Evolutionary conservation across 305 asterid genomes (phyloP).

Genomic region (Plantago coronopus): DNA sequence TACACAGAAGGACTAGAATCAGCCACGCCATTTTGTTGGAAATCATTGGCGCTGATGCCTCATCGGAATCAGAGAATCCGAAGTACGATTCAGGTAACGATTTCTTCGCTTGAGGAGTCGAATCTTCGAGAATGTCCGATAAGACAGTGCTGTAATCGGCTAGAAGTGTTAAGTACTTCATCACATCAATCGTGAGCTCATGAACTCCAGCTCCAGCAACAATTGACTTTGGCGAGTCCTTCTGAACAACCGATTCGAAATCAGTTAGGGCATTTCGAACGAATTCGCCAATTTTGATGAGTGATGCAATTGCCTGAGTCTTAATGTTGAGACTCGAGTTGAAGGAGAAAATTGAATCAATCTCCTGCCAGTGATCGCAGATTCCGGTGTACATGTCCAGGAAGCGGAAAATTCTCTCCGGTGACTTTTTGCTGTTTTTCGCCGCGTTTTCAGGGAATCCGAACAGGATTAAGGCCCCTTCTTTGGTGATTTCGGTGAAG

Average conservation of each 20-base stretch:
- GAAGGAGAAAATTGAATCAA: conserved; percentile 58
- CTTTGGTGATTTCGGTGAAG: conserved; percentile 54
- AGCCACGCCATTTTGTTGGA: conserved; percentile 62
- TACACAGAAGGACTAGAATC: conserved; percentile 55
- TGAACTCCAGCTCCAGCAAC: conserved; percentile 70
- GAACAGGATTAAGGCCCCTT: conserved; percentile 60
- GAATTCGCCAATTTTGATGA: conserved; percentile 46
- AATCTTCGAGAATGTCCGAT: conserved; percentile 43
- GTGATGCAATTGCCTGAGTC: conserved; percentile 53
- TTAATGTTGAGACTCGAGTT: conserved; percentile 39
- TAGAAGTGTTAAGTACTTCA: conserved; percentile 53
- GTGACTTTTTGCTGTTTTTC: conserved; percentile 43
- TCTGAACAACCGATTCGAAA: conserved; percentile 51
- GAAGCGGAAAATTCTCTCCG: conserved; percentile 52
- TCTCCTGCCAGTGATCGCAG: conserved; percentile 59
- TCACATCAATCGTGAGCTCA: conserved; percentile 48
- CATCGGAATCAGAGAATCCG: conserved; percentile 51
- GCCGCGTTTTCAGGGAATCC: conserved; percentile 63
- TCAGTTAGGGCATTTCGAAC: conserved; percentile 40
- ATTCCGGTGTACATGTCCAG: conserved; percentile 79
- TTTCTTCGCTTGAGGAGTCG: conserved; percentile 36
- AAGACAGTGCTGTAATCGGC: conserved; percentile 63
- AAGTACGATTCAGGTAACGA: conserved; percentile 47
- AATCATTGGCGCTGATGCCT: conserved; percentile 39
- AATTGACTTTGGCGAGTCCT: conserved; percentile 48